phyloP scores from a whole-genome alignment of 176 grass and related monocot species.

The Oryza coarctata region DNA sequence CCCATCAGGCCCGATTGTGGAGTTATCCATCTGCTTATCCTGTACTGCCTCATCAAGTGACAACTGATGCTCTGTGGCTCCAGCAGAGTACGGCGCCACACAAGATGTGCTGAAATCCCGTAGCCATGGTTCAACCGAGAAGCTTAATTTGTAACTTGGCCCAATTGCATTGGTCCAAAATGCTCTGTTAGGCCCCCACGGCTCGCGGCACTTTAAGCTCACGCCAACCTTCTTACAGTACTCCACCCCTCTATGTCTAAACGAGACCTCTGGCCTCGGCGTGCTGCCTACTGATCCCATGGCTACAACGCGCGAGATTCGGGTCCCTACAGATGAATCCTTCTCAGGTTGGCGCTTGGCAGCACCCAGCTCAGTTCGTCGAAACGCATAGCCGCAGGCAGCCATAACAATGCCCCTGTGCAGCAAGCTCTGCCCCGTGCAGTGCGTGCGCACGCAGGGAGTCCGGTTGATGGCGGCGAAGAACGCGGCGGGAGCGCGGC shows the following conservation, averaged over 20 bases:
- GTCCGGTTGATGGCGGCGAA: conserved; percentile 46
- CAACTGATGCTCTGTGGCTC: conserved; percentile 62
- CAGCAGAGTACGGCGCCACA: conserved; percentile 55
- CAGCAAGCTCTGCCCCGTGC: conserved; percentile 52
- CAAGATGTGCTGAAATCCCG: conserved; percentile 46
- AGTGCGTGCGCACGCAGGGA: conserved; percentile 40
- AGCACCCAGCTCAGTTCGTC: conserved; percentile 38
- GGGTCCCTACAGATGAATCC: conserved; percentile 13
- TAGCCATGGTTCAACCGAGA: conserved; percentile 44
- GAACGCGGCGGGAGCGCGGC: conserved; percentile 43
- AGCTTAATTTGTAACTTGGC: conserved; percentile 40
- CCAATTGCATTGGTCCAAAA: conserved; percentile 49
- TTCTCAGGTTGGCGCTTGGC: conserved; percentile 43
- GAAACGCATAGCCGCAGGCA: conserved; percentile 46
- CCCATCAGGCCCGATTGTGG: conserved; percentile 51
- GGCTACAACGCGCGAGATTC: neutral
- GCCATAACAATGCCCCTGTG: conserved; percentile 57
- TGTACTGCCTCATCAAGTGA: conserved; percentile 54
- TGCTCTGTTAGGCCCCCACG: conserved; percentile 40
- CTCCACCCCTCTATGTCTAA: conserved; percentile 53
- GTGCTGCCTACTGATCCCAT: conserved; percentile 24
- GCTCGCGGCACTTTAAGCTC: conserved; percentile 48
- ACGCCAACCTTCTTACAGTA: conserved; percentile 49
- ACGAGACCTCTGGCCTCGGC: conserved; percentile 40
- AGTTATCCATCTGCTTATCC: conserved; percentile 62